Conservation (phyloP, 2,329 filamentous ascomycete genomes). For the Pestalotiopsis sp. region DNA sequence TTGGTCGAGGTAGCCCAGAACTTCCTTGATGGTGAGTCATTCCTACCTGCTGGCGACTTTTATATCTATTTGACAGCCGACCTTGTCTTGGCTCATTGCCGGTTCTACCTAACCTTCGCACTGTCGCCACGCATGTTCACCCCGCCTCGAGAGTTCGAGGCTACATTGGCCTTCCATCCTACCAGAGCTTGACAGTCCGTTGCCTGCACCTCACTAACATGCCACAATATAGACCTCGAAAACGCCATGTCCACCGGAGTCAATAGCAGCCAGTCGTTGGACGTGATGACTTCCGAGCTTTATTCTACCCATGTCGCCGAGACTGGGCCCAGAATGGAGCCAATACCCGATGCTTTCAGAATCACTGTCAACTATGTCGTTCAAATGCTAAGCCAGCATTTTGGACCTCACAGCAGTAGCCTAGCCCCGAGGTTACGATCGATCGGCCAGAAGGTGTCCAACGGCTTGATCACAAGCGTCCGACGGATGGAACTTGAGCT, state of each 20-base stretch:
- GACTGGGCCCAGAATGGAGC: conserved; percentile 24
- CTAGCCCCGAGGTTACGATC: conserved; percentile 37
- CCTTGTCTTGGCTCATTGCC: background rate
- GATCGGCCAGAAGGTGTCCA: conserved; percentile 38
- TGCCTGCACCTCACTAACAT: background rate
- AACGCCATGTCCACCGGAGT: conserved; percentile 39
- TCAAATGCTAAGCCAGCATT: conserved; percentile 37
- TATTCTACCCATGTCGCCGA: conserved; percentile 44
- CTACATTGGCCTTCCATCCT: background rate
- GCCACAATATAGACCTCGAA: conserved; percentile 46
- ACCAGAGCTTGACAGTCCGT: background rate
- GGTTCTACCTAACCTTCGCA: background rate
- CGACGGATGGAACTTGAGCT: conserved; percentile 55
- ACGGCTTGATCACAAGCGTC: conserved; percentile 41
- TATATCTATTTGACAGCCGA: background rate
- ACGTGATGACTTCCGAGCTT: conserved; percentile 43
- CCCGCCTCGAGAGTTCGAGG: background rate
- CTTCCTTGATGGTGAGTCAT: conserved; percentile 53
- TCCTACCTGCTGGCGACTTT: background rate
- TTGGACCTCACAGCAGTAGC: conserved; percentile 27
- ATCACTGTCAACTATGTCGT: conserved; percentile 40
- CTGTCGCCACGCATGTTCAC: background rate
- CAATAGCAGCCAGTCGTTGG: conserved; percentile 26
- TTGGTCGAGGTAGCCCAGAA: conserved; percentile 45
- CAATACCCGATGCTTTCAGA: conserved; percentile 34